These are phyloP conservation scores for Metarhizium sp. DNA, from an alignment of 2,329 filamentous ascomycete species.

Conservation along the genomic window DNA sequence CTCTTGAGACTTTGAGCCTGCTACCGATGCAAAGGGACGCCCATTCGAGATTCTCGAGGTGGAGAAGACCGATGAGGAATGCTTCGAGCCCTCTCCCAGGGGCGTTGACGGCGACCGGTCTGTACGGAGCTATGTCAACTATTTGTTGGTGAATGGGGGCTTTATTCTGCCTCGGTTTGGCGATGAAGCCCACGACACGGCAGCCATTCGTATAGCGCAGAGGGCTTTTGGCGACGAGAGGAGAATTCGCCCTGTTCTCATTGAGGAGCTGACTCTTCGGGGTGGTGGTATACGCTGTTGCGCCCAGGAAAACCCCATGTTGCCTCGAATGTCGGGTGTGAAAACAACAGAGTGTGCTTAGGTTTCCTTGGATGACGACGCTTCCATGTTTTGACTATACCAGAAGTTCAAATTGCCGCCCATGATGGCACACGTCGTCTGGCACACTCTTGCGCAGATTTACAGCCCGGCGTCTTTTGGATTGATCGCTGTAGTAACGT, in stretches of 20 bases:
- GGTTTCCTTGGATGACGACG: too few relatives aligned
- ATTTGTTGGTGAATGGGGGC: not conserved
- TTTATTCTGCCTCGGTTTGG: not conserved
- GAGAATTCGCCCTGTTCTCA: not conserved
- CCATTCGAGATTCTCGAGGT: not conserved
- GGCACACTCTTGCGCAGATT: too few relatives aligned
- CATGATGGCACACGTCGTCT: too few relatives aligned
- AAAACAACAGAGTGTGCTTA: not conserved
- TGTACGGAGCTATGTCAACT: not conserved
- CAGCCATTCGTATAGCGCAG: not conserved
- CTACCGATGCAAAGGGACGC: too few relatives aligned
- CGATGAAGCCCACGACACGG: not conserved
- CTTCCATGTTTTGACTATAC: too few relatives aligned
- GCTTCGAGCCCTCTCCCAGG: not conserved
- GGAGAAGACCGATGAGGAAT: not conserved
- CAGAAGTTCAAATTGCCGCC: too few relatives aligned
- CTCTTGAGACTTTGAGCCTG: too few relatives aligned
- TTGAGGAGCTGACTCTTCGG: not conserved
- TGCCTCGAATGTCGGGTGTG: not conserved
- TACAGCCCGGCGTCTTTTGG: too few relatives aligned
- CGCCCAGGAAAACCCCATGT: not conserved
- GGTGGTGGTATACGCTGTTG: not conserved
- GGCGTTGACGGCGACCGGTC: not conserved
- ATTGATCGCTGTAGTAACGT: too few relatives aligned
- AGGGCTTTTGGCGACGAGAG: not conserved